Evolutionary conservation across 1,284 basidiomycete genomes (phyloP), one percentile per base, ranked within the genome.

Genomic region (Vanrija sp.): DNA sequence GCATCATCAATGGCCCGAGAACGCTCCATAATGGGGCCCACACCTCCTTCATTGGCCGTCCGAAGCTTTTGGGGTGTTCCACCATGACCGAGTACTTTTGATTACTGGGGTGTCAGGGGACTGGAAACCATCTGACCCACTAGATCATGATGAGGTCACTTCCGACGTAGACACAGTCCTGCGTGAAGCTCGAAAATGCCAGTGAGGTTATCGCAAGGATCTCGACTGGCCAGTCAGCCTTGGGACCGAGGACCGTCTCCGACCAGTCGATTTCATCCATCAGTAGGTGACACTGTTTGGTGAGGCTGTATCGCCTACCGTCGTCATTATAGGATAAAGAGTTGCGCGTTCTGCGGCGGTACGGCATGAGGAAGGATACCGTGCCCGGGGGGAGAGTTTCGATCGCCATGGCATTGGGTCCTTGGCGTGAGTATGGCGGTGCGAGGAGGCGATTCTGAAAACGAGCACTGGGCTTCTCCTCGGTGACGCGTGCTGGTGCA

Each of bases 1-100:
- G 18, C 1, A 65, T 51, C 38, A 64, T 29, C 12, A 61, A 10
- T 6, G 65, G 65, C 12, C 48, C 52, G 18, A 69, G 29, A 14
- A 57, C 58, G 15, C 60, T 51, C 64, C 65, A 66, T 1, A 69
- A 44, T 4, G 46, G 6, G 4, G 57, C 55, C 68, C 68, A 72
- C 8, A 61, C 61, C 39, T 66, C 55, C 15, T 25, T 40, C 15
- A 54, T 64, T 5, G 65, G 63, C 21, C 43, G 26, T 12, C 67
- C 69, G 38, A 65, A 68, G 5, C 53, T 25, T 14, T 39, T 38
- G 1, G 66, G 67, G 51, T 67, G 64, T 21, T 63, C 58, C 7
- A 67, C 43, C 14, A 67, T 38, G 5, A 34, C 40, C 19, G 61
- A 39, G 49, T 69, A 69, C 6, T 45, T 23, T 38, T 63, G 49